Percentiles rank a stretch among this genome's conserved stretches.
phyloP scores from a whole-genome alignment of 164 flowering plant species.

The Piper longum region DNA sequence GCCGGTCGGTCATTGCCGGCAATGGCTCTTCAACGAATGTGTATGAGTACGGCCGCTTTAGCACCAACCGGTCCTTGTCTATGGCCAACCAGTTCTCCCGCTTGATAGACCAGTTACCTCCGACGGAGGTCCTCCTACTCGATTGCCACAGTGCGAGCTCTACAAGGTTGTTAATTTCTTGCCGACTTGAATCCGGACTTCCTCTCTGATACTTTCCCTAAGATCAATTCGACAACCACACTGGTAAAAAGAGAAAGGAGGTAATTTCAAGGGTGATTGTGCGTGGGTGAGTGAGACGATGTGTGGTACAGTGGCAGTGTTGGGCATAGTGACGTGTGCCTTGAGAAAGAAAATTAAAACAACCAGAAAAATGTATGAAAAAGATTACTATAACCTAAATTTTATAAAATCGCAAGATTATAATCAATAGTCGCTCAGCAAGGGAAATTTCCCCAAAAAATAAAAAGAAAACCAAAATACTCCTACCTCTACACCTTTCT shows the following conservation, averaged over 20 bases:
- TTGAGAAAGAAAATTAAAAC: too few species aligned
- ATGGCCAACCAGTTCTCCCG: conserved; percentile 9
- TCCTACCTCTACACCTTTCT: too few species aligned
- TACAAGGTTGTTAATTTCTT: conserved; percentile 20
- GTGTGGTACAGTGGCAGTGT: too few species aligned
- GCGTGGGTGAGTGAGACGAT: too few species aligned
- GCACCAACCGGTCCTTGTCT: conserved; percentile 13
- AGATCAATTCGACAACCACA: conserved; percentile 9
- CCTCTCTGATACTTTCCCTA: conserved; percentile 5
- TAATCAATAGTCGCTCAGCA: too few species aligned
- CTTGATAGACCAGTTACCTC: conserved; percentile 13
- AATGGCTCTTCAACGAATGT: conserved; percentile 12
- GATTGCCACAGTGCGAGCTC: conserved; percentile 11
- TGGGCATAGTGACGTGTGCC: too few species aligned
- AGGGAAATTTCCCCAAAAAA: too few species aligned
- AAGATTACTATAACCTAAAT: too few species aligned
- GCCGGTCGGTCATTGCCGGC: conserved; percentile 7
- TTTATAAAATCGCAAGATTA: too few species aligned
- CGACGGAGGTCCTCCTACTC: conserved; percentile 6
- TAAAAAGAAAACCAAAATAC: too few species aligned
- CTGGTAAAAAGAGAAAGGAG: not conserved
- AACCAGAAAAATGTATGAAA: too few species aligned
- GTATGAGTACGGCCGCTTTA: conserved; percentile 23
- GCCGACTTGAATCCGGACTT: conserved; percentile 16
- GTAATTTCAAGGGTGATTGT: too few species aligned